phyloP scores from a whole-genome alignment of 352 stramenopile genomes.

The Phytophthora megakarya region DNA sequence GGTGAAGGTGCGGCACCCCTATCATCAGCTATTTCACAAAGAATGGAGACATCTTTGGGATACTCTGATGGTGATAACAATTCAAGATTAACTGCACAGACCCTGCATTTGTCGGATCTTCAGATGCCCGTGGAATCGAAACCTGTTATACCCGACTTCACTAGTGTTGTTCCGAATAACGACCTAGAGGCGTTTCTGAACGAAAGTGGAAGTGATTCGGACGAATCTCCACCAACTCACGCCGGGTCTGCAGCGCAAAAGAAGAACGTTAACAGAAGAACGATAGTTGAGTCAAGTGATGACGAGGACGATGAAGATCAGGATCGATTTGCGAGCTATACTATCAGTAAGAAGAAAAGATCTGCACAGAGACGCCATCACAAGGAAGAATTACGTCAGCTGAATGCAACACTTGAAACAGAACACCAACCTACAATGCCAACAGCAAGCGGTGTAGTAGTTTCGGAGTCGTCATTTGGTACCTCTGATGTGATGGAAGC shows the following conservation, averaged over 20 bases:
- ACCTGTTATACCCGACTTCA: constrained; percentile 12
- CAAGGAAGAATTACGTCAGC: constrained; percentile 49
- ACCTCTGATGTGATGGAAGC: constrained; percentile 67
- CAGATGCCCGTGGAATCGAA: neutral
- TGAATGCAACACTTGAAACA: constrained; percentile 38
- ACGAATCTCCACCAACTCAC: constrained; percentile 20
- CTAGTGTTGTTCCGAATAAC: constrained; percentile 30
- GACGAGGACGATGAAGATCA: constrained; percentile 39
- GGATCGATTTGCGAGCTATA: constrained; percentile 59
- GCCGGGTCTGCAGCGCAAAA: neutral
- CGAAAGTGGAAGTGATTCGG: constrained; percentile 63
- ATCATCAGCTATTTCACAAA: neutral
- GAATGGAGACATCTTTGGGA: constrained; percentile 2
- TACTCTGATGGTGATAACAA: constrained; percentile 10
- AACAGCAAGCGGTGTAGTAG: constrained; percentile 1
- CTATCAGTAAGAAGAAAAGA: constrained; percentile 46
- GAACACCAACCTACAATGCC: constrained; percentile 15
- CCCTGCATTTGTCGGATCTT: constrained; percentile 26
- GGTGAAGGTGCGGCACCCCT: neutral
- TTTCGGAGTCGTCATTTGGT: constrained; percentile 23
- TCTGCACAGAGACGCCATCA: constrained; percentile 42
- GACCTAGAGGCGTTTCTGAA: constrained; percentile 71
- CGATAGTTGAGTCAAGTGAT: constrained; percentile 33
- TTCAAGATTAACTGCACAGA: neutral
- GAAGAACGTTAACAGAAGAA: neutral